Base-by-base conservation (phyloP, 2,329 filamentous ascomycete species). In the Neopestalotiopsis sp. region DNA sequence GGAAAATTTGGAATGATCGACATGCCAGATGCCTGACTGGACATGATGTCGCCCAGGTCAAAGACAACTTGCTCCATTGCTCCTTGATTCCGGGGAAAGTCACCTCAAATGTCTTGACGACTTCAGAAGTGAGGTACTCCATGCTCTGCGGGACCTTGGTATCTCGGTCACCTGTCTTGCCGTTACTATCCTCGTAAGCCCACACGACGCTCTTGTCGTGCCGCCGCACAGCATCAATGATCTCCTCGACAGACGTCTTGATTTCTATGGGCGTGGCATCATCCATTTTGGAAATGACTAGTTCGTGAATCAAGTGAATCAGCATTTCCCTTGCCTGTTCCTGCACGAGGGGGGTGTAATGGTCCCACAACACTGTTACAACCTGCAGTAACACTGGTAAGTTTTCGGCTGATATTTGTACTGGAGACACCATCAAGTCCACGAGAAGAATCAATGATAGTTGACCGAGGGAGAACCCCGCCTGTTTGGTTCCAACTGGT, bases 281-380 rank as follows among this genome's bases (percentile, higher is more conserved):
- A 68, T 97, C 92, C 69, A 97, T 90, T 59, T 84, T 87, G 1
- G 89, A 90, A 34, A 98, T 94, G 49, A 99, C 94, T 6, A 98
- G 86, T 79, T 98, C 96, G 75, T 99, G 96, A 61, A 99, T 97
- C 20, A 99, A 87, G 82, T 99, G 96, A 1, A 99, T 95, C 17
- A 99, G 88, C 95, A 99, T 97, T 80, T 99, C 96, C 63, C 95
- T 90, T 38, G 97, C 95, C 79, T 99, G 95, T 73, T 98, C 96
- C 79, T 98, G 95, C 1, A 99, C 96, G 12, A 98, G 88, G 3
- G 94, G 90, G 1, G 94, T 97, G 76, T 99, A 98, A 76, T 98
- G 95, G 78, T 99, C 97, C 96, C 96, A 99, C 1, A 98, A 87
- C 3, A 98, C 94, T 13, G 95, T 91, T 5, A 98, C 91, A 9